phyloP scores from a whole-genome alignment of 495 filamentous ascomycete species.

The Penicilliopsis zonata region DNA sequence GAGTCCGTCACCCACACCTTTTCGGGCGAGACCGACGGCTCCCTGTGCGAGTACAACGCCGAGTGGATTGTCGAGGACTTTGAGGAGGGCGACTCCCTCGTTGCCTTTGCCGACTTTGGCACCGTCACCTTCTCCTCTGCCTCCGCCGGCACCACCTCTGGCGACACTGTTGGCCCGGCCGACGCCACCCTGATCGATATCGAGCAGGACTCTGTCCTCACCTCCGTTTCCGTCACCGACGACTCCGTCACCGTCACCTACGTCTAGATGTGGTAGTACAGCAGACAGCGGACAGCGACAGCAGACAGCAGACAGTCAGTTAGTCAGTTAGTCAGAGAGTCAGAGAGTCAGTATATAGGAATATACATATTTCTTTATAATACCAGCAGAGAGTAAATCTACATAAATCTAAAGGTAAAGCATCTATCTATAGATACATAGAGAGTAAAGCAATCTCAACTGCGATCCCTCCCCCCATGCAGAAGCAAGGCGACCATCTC shows the following conservation, averaged over 20 bases:
- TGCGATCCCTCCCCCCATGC: no score
- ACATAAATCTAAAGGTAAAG: no score
- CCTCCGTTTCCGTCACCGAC: slow-evolving; percentile 23
- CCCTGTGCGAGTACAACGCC: slow-evolving; percentile 28
- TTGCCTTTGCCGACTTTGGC: slow-evolving; percentile 42
- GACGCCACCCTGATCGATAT: slow-evolving; percentile 37
- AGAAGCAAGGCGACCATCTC: no score
- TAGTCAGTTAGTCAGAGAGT: no score
- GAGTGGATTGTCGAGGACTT: slow-evolving; percentile 57
- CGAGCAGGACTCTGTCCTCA: slow-evolving; percentile 28
- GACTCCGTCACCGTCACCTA: slow-evolving; percentile 18
- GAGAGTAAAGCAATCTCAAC: no score
- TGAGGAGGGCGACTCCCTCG: slow-evolving; percentile 23
- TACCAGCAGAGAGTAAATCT: slow-evolving; percentile 1
- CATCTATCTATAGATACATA: no score
- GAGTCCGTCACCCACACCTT: slow-evolving; percentile 36
- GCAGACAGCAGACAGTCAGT: no score
- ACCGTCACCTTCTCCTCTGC: slow-evolving; percentile 35
- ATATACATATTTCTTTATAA: no score
- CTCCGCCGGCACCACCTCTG: slow-evolving; percentile 16
- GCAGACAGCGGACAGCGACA: no score
- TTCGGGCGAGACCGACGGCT: slow-evolving; percentile 10
- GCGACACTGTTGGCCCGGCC: slow-evolving; percentile 16
- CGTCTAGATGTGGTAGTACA: no score
- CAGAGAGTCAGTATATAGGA: no score